These are phyloP conservation scores for Dillenia suffruticosa DNA, from an alignment of 164 flowering plant genomes.

Conservation along the genomic window DNA sequence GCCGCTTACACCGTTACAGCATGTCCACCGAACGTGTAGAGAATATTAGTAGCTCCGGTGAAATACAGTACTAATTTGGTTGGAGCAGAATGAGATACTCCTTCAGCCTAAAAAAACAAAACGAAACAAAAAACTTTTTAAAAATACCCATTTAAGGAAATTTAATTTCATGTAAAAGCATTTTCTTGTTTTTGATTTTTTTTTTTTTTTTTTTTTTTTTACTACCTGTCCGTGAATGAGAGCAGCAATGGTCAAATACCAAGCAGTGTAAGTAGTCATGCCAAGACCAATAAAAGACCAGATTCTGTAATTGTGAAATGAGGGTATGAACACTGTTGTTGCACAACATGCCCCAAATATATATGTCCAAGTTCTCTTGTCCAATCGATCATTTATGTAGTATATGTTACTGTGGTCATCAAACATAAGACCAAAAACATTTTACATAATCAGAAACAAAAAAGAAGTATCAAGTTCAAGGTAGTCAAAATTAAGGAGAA, in stretches of 20 bases:
- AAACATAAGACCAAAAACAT: background rate
- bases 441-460: background rate
- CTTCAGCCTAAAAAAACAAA: conserved; percentile 41
- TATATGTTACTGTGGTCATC: conserved; percentile 69
- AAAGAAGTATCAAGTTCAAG: background rate
- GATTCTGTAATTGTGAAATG: conserved; percentile 90
- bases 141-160: too few species aligned
- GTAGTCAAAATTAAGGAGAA: background rate
- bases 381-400: conserved; percentile 86
- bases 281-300: conserved; percentile 96
- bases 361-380: conserved; percentile 96
- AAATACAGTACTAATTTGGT: conserved; percentile 73
- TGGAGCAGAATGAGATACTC: conserved; percentile 72
- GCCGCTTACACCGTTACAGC: conserved; percentile 74
- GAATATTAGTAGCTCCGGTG: conserved; percentile 93
- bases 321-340: conserved; percentile 91
- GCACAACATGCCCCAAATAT: conserved; percentile 98
- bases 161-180: too few species aligned
- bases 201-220: too few species aligned
- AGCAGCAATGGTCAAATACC: conserved; percentile 86
- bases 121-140: background rate
- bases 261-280: conserved; percentile 96
- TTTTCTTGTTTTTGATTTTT: too few species aligned
- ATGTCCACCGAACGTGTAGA: conserved; percentile 95
- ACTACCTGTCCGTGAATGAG: conserved; percentile 78